phyloP scores from a whole-genome alignment of 2,329 filamentous ascomycete species.

The Tricladium varicosporioides region DNA sequence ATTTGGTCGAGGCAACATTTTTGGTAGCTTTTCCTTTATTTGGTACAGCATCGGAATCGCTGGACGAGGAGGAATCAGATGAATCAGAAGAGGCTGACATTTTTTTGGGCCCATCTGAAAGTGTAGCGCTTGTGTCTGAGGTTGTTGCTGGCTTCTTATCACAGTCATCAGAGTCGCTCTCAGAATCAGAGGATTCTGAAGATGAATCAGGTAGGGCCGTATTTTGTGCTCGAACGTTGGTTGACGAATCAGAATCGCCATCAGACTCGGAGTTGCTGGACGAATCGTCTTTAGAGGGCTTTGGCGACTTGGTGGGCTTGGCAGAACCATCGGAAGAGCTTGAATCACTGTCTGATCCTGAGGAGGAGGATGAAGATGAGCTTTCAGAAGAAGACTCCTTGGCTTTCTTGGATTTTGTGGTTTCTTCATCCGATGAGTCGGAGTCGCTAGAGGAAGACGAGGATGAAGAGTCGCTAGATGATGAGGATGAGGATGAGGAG shows the following conservation, averaged over 20 bases:
- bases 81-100: constrained; percentile 19
- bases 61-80: constrained; percentile 25
- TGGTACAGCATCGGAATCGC: constrained; percentile 23
- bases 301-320: constrained; percentile 36
- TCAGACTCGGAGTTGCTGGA: constrained; percentile 35
- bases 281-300: constrained; percentile 27
- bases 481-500: constrained; percentile 24
- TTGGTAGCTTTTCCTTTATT: constrained; percentile 7
- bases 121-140: constrained; percentile 34
- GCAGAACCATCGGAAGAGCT: constrained; percentile 41
- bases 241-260: constrained; percentile 28
- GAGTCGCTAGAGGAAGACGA: constrained; percentile 31
- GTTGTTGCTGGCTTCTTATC: constrained; percentile 39
- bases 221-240: constrained; percentile 29
- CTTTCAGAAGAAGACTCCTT: constrained; percentile 6
- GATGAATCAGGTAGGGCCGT: constrained; percentile 28
- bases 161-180: constrained; percentile 42
- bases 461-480: constrained; percentile 30
- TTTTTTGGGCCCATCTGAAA: constrained; percentile 32
- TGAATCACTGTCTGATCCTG: constrained; percentile 19
- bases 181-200: constrained; percentile 38
- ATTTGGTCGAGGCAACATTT: constrained; percentile 7
- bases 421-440: constrained; percentile 35
- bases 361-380: constrained; percentile 25
- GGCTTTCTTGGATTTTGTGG: constrained; percentile 11